Conservation (phyloP, 257 asterid genomes). For the Nicotiana attenuata region DNA sequence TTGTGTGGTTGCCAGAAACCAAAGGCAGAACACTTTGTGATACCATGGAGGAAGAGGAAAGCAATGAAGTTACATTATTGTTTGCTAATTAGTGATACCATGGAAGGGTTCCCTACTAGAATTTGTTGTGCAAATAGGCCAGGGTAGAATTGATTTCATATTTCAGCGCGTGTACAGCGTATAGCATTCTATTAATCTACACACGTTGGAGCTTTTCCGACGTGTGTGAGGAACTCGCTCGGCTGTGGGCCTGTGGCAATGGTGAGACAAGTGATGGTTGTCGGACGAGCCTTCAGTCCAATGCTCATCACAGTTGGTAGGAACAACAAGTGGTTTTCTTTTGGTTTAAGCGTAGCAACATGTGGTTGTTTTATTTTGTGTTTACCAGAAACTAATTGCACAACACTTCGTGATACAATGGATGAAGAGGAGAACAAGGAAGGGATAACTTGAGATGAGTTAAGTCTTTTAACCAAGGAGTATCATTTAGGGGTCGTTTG, state of each 20-base stretch:
- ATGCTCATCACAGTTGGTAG: conserved; percentile 16
- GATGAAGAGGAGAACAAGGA: conserved; percentile 23
- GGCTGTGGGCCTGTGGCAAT: conserved; percentile 21
- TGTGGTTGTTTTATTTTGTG: conserved; percentile 9
- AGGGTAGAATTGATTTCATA: conserved; percentile 51
- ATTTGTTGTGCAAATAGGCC: conserved; percentile 29
- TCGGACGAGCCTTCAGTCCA: conserved; percentile 22
- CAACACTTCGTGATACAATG: conserved; percentile 14
- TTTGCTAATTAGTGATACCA: too few species aligned
- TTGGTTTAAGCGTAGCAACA: not conserved
- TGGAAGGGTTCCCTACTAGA: conserved; percentile 29
- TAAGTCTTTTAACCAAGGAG: too few species aligned
- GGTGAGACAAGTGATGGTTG: conserved; percentile 13
- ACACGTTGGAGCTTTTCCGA: conserved; percentile 32
- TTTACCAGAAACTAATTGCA: conserved; percentile 22
- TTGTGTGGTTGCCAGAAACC: conserved; percentile 27
- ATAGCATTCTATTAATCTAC: conserved; percentile 31
- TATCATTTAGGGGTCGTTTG: too few species aligned
- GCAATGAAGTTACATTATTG: not conserved
- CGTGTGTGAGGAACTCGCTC: conserved; percentile 26
- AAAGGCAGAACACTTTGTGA: conserved; percentile 30
- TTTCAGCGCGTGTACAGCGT: conserved; percentile 42
- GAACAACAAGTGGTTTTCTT: conserved; percentile 4
- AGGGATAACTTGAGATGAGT: too few species aligned
- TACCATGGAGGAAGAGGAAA: conserved; percentile 29